These are phyloP conservation scores for Sphenostylis stenocarpa DNA, from an alignment of 306 rosid species.

Conservation along the genomic window DNA sequence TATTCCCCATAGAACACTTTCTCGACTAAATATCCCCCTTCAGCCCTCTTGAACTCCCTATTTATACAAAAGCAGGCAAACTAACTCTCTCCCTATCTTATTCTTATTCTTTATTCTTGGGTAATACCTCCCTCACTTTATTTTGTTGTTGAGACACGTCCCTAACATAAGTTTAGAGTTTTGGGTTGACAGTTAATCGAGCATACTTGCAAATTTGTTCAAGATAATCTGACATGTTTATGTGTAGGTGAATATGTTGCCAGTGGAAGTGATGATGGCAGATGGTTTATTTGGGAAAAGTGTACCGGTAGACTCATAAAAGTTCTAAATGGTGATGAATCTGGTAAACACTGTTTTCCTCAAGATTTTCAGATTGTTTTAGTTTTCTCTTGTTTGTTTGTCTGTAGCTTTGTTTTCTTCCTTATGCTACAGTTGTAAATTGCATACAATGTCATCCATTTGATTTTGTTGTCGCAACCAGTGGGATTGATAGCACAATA, in stretches of 20 bases:
- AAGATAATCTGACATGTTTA: conserved; percentile 26
- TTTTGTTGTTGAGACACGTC: too few species aligned
- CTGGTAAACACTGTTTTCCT: conserved; percentile 57
- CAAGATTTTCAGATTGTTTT: conserved; percentile 11
- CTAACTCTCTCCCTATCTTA: too few species aligned
- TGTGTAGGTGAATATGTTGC: conserved; percentile 85
- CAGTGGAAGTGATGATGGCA: conserved; percentile 98
- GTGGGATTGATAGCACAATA: conserved; percentile 94
- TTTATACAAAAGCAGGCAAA: too few species aligned
- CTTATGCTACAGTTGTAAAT: conserved; percentile 69
- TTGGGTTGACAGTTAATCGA: conserved; percentile 13
- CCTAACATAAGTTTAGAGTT: not conserved
- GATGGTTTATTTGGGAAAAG: conserved; percentile 99
- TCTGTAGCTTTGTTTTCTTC: conserved; percentile 31
- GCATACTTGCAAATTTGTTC: not conserved
- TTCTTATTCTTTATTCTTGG: too few species aligned
- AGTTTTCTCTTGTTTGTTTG: not conserved
- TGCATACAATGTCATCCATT: conserved; percentile 89
- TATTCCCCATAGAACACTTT: too few species aligned
- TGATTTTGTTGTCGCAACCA: conserved; percentile 93
- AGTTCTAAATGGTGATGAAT: conserved; percentile 82
- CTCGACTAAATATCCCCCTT: too few species aligned
- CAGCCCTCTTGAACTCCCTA: too few species aligned
- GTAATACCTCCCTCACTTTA: too few species aligned
- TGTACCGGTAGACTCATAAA: conserved; percentile 84